Evolutionary conservation across 1,284 basidiomycete genomes (phyloP), one percentile per base, ranked within the genome.

Genomic region (Ceratobasidium sp.): DNA sequence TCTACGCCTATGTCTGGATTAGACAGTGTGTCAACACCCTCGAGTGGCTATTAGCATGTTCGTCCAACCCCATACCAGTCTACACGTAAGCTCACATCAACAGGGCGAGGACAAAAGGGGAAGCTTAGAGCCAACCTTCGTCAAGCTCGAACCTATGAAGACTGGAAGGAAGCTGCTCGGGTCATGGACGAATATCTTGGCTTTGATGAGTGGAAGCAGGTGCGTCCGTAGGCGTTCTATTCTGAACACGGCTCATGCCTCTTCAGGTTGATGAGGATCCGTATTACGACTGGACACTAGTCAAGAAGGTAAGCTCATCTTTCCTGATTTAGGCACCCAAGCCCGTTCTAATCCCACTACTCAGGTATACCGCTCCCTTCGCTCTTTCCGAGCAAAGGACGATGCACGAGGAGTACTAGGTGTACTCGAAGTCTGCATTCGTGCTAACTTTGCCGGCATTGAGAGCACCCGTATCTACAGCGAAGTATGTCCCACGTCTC

Each of bases 391-490:
- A 73, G 82, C 89, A 77, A 86, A 84, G 77, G 86, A 89, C 42
- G 94, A 98, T 77, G 89, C 87, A 1, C 86, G 92, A 71, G 93
- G 92, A 0, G 85, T 97, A 55, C 85, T 96, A 68, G 94, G 93
- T 13, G 93, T 98, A 0, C 81, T 99, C 38, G 94, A 97, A 75
- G 92, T 95, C 0, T 98, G 94, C 75, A 84, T 98, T 50, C 85
- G 95, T 68, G 88, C 89, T 60, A 98, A 98, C 79, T 99, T 98
- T 82, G 97, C 93, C 8, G 97, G 94, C 0, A 89, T 94, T 0
- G 96, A 98, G 79, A 94, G 92, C 57, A 81, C 91, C 70, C 89
- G 93, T 75, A 81, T 98, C 65, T 98, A 98, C 77, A 94, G 92
- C 77, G 92, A 94, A 84, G 93, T 89, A 76, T 25, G 65, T 65